Conservation (phyloP, 257 asterid genomes). For the Cruciata laevipes region DNA sequence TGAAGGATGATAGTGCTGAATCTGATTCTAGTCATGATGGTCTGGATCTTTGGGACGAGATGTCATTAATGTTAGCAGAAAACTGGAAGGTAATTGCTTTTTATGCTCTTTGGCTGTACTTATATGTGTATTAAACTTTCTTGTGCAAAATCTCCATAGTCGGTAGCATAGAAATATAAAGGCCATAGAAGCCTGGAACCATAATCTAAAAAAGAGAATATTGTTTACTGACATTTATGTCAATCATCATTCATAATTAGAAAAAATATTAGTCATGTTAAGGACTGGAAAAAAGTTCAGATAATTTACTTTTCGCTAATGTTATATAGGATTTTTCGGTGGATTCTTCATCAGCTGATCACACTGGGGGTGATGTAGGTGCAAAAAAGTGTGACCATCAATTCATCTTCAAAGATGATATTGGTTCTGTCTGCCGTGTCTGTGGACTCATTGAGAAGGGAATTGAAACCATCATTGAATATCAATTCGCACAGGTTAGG, state of each 20-base stretch:
- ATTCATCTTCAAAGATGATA: slow-evolving; percentile 27
- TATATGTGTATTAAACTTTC: background rate
- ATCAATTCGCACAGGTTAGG: slow-evolving; percentile 47
- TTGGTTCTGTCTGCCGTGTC: slow-evolving; percentile 29
- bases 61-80: slow-evolving; percentile 72
- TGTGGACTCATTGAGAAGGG: slow-evolving; percentile 25
- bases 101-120: background rate
- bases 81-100: slow-evolving; percentile 54
- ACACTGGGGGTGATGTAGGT: slow-evolving; percentile 22
- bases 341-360: slow-evolving; percentile 7
- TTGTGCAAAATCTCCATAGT: background rate
- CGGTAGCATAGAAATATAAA: background rate
- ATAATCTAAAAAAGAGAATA: background rate
- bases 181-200: background rate
- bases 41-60: slow-evolving; percentile 59
- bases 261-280: background rate
- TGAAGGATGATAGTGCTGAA: background rate
- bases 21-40: slow-evolving; percentile 6
- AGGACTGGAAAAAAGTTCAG: background rate
- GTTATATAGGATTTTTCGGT: slow-evolving; percentile 18
- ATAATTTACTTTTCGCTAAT: slow-evolving; percentile 18
- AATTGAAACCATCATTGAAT: slow-evolving; percentile 25
- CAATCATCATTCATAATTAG: background rate
- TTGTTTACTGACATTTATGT: background rate
- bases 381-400: slow-evolving; percentile 37